phyloP scores from a whole-genome alignment of 495 filamentous ascomycete species.

The Penicillium robsamsonii region DNA sequence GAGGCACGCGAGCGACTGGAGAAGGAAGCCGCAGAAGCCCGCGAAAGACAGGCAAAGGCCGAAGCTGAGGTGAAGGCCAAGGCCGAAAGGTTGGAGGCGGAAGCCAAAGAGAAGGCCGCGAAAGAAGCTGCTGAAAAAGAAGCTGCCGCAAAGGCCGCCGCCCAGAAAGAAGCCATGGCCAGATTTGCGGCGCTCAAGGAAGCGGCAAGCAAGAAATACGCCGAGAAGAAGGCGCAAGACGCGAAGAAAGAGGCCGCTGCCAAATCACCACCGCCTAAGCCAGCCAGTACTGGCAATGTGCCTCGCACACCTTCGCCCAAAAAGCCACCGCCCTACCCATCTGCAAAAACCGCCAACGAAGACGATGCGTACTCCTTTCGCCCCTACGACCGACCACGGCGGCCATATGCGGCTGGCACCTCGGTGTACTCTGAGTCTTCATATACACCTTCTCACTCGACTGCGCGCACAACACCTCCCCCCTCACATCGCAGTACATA shows the following conservation, averaged over 20 bases:
- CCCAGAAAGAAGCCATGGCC: slow-evolving; percentile 49
- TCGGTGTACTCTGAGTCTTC: slow-evolving; percentile 80
- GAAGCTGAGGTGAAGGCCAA: slow-evolving; percentile 37
- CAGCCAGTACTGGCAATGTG: slow-evolving; percentile 29
- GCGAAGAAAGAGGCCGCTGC: slow-evolving; percentile 35
- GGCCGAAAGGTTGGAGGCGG: slow-evolving; percentile 41
- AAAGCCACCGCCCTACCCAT: slow-evolving; percentile 53
- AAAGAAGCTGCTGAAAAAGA: slow-evolving; percentile 47
- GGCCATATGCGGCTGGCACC: slow-evolving; percentile 51
- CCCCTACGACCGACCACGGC: slow-evolving; percentile 74
- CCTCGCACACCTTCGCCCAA: slow-evolving; percentile 51
- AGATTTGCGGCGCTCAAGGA: slow-evolving; percentile 48
- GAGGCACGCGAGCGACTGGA: slow-evolving; percentile 44
- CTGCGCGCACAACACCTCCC: slow-evolving; percentile 81
- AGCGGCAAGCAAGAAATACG: slow-evolving; percentile 44
- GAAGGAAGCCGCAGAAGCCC: slow-evolving; percentile 35
- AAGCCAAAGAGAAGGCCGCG: slow-evolving; percentile 34
- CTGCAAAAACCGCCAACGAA: slow-evolving; percentile 64
- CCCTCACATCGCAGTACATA: slow-evolving; percentile 74
- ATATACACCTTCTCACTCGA: slow-evolving; percentile 77
- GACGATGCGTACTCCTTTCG: slow-evolving; percentile 73
- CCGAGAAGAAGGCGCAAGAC: slow-evolving; percentile 47
- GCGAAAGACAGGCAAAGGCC: slow-evolving; percentile 29
- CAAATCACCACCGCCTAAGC: slow-evolving; percentile 26
- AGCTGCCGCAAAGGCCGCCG: slow-evolving; percentile 42